Conservation (phyloP, 2,329 filamentous ascomycete genomes). For the Sodiomyces alkalinus region DNA sequence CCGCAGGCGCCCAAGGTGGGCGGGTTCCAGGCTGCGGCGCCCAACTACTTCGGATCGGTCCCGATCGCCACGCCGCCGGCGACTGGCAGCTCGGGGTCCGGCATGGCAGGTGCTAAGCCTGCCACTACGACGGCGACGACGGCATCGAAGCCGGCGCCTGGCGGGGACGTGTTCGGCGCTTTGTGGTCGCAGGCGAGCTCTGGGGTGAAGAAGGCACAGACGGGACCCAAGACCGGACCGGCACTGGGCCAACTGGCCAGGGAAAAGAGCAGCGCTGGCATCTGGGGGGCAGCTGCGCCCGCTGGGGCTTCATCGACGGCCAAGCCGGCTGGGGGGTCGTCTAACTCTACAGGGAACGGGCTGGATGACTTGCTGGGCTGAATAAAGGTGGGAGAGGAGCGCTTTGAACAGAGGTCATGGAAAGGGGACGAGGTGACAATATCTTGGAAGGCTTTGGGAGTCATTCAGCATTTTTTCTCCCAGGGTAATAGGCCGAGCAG, state of each 20-base stretch:
- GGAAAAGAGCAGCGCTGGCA: constrained; percentile 86
- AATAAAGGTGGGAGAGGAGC: constrained; percentile 3
- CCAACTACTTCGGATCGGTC: constrained; percentile 93
- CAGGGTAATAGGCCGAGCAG: too few relatives aligned
- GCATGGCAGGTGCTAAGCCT: constrained; percentile 30
- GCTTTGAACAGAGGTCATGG: neutral
- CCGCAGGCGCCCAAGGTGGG: constrained; percentile 36
- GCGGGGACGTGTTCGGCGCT: constrained; percentile 78
- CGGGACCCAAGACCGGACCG: constrained; percentile 47
- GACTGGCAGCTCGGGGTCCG: constrained; percentile 11
- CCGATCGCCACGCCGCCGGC: constrained; percentile 21
- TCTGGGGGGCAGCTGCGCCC: constrained; percentile 66
- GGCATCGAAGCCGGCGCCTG: constrained; percentile 38
- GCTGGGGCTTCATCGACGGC: constrained; percentile 9
- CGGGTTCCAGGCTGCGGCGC: constrained; percentile 61
- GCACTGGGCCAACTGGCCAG: constrained; percentile 93
- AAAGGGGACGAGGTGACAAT: neutral
- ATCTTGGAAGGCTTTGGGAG: too few relatives aligned
- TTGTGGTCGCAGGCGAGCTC: constrained; percentile 66
- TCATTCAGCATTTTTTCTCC: too few relatives aligned
- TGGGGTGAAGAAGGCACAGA: constrained; percentile 58
- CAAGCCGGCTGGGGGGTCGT: constrained; percentile 13
- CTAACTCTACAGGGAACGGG: constrained; percentile 16
- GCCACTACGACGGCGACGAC: constrained; percentile 27
- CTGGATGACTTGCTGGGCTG: constrained; percentile 34